Evolutionary conservation across 306 rosid species (phyloP).

Genomic region (Begonia masoniana): DNA sequence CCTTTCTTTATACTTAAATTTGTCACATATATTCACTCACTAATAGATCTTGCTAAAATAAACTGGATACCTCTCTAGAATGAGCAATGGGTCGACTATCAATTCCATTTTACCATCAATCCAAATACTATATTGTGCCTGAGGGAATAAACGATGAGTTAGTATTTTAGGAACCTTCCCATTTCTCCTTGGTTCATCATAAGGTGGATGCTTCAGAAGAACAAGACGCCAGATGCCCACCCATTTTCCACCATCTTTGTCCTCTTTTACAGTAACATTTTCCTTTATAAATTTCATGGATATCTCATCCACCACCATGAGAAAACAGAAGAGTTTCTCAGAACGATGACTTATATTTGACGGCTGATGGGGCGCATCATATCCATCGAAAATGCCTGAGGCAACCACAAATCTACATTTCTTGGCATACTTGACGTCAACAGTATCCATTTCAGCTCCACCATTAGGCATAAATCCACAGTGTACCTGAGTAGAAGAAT

Average conservation of each 20-base stretch:
- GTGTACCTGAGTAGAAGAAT: conserved; percentile 39
- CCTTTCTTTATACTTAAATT: not conserved
- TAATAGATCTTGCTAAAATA: too few relatives aligned
- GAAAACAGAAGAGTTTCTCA: conserved; percentile 79
- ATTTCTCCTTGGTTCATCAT: conserved; percentile 96
- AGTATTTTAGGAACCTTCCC: conserved; percentile 93
- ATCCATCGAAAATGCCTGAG: conserved; percentile 92
- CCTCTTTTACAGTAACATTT: conserved; percentile 64
- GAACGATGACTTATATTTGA: conserved; percentile 65
- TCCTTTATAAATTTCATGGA: conserved; percentile 65
- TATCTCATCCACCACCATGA: conserved; percentile 84
- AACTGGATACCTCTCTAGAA: conserved; percentile 62
- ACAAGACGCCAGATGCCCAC: conserved; percentile 94
- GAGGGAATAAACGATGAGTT: conserved; percentile 82
- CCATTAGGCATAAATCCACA: conserved; percentile 86
- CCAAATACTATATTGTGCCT: conserved; percentile 93
- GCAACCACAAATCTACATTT: conserved; percentile 92
- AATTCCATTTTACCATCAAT: conserved; percentile 99
- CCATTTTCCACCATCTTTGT: conserved; percentile 65
- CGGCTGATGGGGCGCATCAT: conserved; percentile 88
- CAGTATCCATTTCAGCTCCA: conserved; percentile 74
- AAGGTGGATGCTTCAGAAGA: conserved; percentile 66
- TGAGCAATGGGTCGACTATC: conserved; percentile 79
- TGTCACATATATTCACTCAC: too few relatives aligned
- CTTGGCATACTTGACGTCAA: conserved; percentile 57